Evolutionary conservation across 352 stramenopile genomes (phyloP), one percentile per base, ranked within the genome.

Genomic region (Phytopythium montanum): DNA sequence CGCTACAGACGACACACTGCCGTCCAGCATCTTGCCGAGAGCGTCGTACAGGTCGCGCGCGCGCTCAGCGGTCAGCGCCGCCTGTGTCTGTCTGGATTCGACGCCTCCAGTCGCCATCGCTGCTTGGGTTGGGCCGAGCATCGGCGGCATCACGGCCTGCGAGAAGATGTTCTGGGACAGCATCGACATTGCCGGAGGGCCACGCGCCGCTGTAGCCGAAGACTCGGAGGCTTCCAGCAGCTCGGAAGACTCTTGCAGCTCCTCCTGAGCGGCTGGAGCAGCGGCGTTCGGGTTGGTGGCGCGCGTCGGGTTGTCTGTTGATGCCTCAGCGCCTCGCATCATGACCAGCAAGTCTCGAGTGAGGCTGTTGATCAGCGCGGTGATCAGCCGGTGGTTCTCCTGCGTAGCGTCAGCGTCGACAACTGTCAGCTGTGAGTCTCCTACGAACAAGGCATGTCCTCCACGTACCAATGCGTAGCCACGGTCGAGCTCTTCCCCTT

Each of bases 141-240:
- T 66, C 12, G 73, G 60, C n/a, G 68, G 76, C 3, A 55, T 73
- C 3, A 66, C 64, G 21, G 84, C 49, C 55, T 87, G 77, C 3
- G 77, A 85, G 58, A 87, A 85, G 10, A 87, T 76, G 58, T 73
- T 87, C 34, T 85, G 77, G 0, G 77, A 85, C 42, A 82, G 75
- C 13, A 57, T 57, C 21, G 50, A 56, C 31, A 23, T 19, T n/a
- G 44, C 44, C 8, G 46, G 2, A 39, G 36, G 48, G 16, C 29
- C 48, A 18, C 28, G 48, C 1, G 4, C 23, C 26, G 26, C 48
- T 2, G 23, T 10, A 18, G 14, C 18, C 16, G 48, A 54, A 5
- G 48, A 38, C 1, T 57, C 52, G 1, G 52, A 57, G 34, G 16
- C 52, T 45, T 57, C 33, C 5, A 45, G 13, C 9, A 49, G 2